phyloP scores from a whole-genome alignment of 306 rosid species.

The Vigna unguiculata region DNA sequence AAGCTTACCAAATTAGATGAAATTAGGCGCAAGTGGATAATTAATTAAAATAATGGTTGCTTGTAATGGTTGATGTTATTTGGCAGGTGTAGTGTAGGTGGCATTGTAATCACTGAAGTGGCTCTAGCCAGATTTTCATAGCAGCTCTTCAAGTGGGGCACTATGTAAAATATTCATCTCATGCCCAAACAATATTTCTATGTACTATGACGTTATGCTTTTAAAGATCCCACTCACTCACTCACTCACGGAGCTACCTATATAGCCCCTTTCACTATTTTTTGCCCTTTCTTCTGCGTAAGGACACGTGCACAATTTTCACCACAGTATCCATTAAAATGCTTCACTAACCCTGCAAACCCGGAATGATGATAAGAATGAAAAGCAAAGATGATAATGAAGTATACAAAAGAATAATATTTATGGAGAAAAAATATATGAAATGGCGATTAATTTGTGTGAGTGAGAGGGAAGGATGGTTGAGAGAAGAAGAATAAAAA shows the following conservation, averaged over 20 bases:
- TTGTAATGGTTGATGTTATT: slow-evolving; percentile 3
- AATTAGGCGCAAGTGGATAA: slow-evolving; percentile 41
- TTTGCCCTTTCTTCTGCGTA: not conserved
- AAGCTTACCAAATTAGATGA: slow-evolving; percentile 66
- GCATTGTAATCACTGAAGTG: slow-evolving; percentile 41
- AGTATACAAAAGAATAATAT: not conserved
- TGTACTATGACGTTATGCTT: slow-evolving; percentile 53
- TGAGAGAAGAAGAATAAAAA: slow-evolving; percentile 20
- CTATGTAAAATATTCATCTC: slow-evolving; percentile 42
- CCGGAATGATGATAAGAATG: not conserved
- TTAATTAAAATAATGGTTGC: slow-evolving; percentile 33
- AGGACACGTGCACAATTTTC: slow-evolving; percentile 36
- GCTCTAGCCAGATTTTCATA: slow-evolving; percentile 18
- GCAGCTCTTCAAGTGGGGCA: slow-evolving; percentile 54
- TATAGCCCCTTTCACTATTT: slow-evolving; percentile 15
- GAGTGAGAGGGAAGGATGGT: slow-evolving; percentile 48
- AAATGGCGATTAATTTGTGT: not conserved
- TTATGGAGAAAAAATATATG: not conserved
- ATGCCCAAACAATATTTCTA: slow-evolving; percentile 42
- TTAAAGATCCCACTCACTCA: slow-evolving; percentile 46
- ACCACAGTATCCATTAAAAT: slow-evolving; percentile 42
- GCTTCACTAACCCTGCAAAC: not conserved
- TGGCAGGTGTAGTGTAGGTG: slow-evolving; percentile 29
- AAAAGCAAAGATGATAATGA: not conserved
- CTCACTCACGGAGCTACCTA: not conserved